A percentile compares a stretch with the other conserved stretches of the same genome.
These are phyloP conservation scores for Cercis canadensis DNA, from an alignment of 306 rosid species.

Conservation along the genomic window DNA sequence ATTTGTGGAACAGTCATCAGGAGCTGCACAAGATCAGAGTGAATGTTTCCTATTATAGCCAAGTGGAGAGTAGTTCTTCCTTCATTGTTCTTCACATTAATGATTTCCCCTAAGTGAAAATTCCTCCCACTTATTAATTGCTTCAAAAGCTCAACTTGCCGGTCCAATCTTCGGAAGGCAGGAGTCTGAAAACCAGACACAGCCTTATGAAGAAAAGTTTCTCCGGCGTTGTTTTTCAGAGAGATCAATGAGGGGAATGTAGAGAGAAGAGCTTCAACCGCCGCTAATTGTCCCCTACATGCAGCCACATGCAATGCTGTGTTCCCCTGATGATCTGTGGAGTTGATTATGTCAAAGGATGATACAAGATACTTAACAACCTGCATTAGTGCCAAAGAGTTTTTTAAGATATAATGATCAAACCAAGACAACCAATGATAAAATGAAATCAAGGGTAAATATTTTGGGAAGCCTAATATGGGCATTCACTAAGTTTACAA, in stretches of 20 bases:
- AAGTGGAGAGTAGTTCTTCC: constrained; percentile 88
- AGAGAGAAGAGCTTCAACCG: constrained; percentile 76
- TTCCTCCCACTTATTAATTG: constrained; percentile 57
- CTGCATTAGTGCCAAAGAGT: constrained; percentile 54
- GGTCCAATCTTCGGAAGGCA: constrained; percentile 77
- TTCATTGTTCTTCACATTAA: constrained; percentile 72
- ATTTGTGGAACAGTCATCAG: constrained; percentile 72
- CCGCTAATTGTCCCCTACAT: constrained; percentile 75
- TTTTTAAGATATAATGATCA: constrained; percentile 2
- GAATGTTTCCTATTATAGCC: constrained; percentile 85
- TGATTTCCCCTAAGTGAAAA: constrained; percentile 56
- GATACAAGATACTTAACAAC: constrained; percentile 66
- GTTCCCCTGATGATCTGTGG: constrained; percentile 81
- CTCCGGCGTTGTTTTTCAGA: constrained; percentile 67
- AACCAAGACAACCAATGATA: constrained; percentile 9
- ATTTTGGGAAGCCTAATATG: neutral
- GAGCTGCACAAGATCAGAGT: constrained; percentile 87
- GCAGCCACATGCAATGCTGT: constrained; percentile 94
- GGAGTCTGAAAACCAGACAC: constrained; percentile 84
- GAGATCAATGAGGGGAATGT: constrained; percentile 61
- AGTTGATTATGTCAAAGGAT: constrained; percentile 64
- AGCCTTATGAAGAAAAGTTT: constrained; percentile 89
- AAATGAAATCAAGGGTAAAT: neutral
- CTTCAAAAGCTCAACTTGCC: constrained; percentile 83
- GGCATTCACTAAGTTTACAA: too few relatives aligned